Conservation (phyloP, 2,329 filamentous ascomycete genomes). For the Penicillium sp. region DNA sequence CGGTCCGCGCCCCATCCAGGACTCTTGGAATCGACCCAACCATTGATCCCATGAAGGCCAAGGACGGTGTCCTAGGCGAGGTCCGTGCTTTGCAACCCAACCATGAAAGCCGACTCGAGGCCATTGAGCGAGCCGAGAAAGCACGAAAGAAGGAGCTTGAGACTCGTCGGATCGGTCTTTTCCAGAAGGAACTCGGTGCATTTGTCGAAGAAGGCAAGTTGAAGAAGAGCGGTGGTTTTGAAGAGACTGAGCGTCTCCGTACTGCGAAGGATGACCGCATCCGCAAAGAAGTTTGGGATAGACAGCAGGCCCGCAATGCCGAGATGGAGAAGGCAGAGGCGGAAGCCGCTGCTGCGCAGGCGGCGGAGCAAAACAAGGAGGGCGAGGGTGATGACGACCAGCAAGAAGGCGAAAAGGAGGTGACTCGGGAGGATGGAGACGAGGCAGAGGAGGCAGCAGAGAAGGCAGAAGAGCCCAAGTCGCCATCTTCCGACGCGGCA, state of each 20-base stretch:
- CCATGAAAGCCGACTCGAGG: slow-evolving; percentile 87
- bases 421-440: not conserved
- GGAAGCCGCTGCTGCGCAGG: slow-evolving; percentile 27
- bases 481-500: not conserved
- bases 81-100: slow-evolving; percentile 92
- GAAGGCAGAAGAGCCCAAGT: slow-evolving; percentile 4
- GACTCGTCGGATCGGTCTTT: slow-evolving; percentile 67
- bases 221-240: slow-evolving; percentile 93
- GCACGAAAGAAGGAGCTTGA: slow-evolving; percentile 84
- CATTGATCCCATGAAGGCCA: slow-evolving; percentile 73
- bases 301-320: slow-evolving; percentile 49
- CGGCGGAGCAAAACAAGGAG: slow-evolving; percentile 19
- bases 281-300: slow-evolving; percentile 67
- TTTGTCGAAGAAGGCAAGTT: slow-evolving; percentile 90
- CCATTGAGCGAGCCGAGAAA: slow-evolving; percentile 95
- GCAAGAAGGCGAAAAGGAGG: not conserved
- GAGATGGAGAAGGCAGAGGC: slow-evolving; percentile 45
- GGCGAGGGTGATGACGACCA: not conserved
- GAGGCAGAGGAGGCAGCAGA: not conserved
- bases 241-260: slow-evolving; percentile 84
- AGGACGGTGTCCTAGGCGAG: slow-evolving; percentile 88
- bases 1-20: slow-evolving; percentile 52
- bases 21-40: slow-evolving; percentile 48
- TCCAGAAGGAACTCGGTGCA: slow-evolving; percentile 77
- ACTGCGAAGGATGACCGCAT: slow-evolving; percentile 84